Evolutionary conservation across 495 filamentous ascomycete genomes (phyloP), one percentile per base, ranked within the genome.

Genomic region (Neurospora sp.): DNA sequence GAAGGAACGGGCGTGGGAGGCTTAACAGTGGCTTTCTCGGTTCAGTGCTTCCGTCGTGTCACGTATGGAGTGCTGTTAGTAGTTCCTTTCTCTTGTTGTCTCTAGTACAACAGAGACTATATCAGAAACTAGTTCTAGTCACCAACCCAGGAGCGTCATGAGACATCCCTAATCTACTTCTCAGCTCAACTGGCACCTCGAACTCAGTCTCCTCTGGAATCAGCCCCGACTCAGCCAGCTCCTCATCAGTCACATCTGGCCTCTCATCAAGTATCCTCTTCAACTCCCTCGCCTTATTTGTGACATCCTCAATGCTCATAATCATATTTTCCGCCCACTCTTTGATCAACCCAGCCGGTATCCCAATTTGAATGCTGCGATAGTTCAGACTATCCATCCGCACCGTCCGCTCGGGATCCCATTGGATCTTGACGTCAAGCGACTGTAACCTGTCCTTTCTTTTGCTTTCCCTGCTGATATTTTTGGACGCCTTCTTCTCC

Each of bases 301-400:
- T 90, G 4, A 90, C 87, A 83, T 91, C 89, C 70, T 87, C 82
- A 72, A 90, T 88, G 7, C 74, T 75, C 12, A 86, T 82, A 75
- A 89, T 85, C 80, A 85, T 84, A 69, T 87, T 80, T 72, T 85
- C 82, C 31, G 82, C 79, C 84, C 85, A 90, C 72, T 75, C 74
- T 74, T 73, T 77, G 14, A 81, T 79, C 68, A 86, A 72, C 8
- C 75, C 78, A 40, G 76, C 78, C n/a, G 82, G 81, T 45, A 90
- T 82, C 22, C 89, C 89, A 74, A 90, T 85, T 82, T 91, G 89
- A 65, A 91, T 86, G 74, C 86, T 87, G 68, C 89, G 79, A 77
- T 87, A 83, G 37, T 72, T 74, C 72, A 89, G 44, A 74, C 72
- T 79, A 18, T 75, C 82, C 31, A 89, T 40, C 41, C 71, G 69